phyloP scores from a whole-genome alignment of 305 asterid species.

The Fraxinus angustifolia region DNA sequence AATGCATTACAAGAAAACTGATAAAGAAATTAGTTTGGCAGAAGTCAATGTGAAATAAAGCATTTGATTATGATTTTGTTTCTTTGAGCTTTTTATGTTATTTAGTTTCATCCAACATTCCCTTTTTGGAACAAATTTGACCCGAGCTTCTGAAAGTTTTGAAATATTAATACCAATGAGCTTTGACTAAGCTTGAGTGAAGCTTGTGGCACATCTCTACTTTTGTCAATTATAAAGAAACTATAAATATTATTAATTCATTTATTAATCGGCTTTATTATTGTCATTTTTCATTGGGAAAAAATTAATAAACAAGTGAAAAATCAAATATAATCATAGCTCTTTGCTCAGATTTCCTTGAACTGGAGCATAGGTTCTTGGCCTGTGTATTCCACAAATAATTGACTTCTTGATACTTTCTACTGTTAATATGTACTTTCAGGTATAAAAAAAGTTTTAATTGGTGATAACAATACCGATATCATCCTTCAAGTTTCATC shows the following conservation, averaged over 20 bases:
- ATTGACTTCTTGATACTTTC: background rate
- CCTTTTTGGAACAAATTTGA: background rate
- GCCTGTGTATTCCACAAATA: background rate
- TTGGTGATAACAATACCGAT: constrained; percentile 34
- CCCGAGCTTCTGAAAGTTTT: background rate
- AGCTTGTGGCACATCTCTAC: background rate
- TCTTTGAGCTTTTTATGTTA: background rate
- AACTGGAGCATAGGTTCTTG: background rate
- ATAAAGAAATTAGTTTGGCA: background rate
- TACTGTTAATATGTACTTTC: constrained; percentile 16
- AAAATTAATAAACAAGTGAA: background rate
- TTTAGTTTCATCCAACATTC: background rate
- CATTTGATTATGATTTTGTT: background rate
- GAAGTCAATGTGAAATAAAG: background rate
- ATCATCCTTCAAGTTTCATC: constrained; percentile 40
- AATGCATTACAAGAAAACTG: background rate
- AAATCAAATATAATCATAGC: background rate
- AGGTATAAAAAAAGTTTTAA: constrained; percentile 44
- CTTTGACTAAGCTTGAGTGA: background rate
- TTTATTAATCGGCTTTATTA: background rate
- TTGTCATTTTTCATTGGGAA: background rate
- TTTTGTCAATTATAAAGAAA: background rate
- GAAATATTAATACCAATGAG: background rate
- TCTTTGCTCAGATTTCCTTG: constrained; percentile 4
- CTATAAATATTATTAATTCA: background rate